These are phyloP conservation scores for Acephala macrosclerotiorum DNA, from an alignment of 2,329 filamentous ascomycete genomes.

Conservation along the genomic window DNA sequence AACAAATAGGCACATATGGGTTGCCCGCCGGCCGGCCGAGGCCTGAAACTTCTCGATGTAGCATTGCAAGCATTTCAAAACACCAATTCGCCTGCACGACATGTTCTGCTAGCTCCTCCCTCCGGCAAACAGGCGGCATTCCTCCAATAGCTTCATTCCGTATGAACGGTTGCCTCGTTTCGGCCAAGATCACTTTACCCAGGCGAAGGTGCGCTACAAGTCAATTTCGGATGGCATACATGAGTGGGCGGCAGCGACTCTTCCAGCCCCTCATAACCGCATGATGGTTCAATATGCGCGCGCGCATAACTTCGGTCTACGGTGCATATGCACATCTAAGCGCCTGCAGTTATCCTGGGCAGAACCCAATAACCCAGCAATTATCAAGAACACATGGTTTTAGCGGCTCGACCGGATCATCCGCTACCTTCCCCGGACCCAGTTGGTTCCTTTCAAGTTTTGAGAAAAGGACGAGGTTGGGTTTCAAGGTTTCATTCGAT, in stretches of 20 bases:
- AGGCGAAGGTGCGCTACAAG: constrained; percentile 15
- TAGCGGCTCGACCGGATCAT: constrained; percentile 4
- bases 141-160: constrained; percentile 4
- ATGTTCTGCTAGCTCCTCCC: constrained; percentile 17
- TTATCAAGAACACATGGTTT: background rate
- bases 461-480: background rate
- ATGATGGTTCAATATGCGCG: constrained; percentile 22
- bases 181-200: constrained; percentile 14
- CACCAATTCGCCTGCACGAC: constrained; percentile 25
- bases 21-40: constrained; percentile 37
- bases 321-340: constrained; percentile 30
- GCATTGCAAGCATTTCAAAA: constrained; percentile 21
- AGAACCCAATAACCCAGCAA: background rate
- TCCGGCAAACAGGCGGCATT: background rate
- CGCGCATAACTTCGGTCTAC: constrained; percentile 16
- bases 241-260: constrained; percentile 12
- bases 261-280: constrained; percentile 3
- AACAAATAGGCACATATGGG: constrained; percentile 42
- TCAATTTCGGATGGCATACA: constrained; percentile 7
- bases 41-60: constrained; percentile 22
- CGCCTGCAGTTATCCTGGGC: constrained; percentile 17
- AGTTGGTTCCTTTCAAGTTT: background rate
- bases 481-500: background rate
- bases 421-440: background rate
- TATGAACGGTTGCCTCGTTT: background rate